Base-by-base conservation (phyloP, 2,329 filamentous ascomycete genomes). In the Rhytidhysteron rufulum region DNA sequence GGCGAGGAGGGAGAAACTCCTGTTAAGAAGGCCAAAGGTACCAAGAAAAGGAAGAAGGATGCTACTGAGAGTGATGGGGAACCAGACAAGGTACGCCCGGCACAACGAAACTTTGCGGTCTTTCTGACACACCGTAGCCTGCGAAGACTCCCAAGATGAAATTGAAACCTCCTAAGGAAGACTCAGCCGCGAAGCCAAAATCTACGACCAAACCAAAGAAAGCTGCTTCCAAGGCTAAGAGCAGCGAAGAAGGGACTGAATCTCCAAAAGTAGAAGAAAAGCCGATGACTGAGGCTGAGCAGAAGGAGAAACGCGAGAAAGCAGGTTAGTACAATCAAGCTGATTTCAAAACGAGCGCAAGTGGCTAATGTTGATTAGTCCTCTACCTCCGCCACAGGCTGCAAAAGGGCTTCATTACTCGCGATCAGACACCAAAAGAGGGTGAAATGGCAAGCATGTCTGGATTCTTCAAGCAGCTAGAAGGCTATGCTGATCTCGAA, bases 371-470 rank as follows among this genome's bases (percentile, higher is more conserved):
- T 53, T n/a, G 21, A 31, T 4, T 39, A 79, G 88, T 98, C n/a
- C 72, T 96, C 22, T 97, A 94, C 66, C 78, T 96, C 29, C 86
- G 93, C 48, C 91, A 98, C 69, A 88, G 90, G 64, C 81, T 98
- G 24, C 93, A 98, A 62, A 94, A 95, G 64, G 90, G 90, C 1
- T 89, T 98, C 55, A 75, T 98, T 31, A 86, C 86, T 17, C 80
- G 86, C 43, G 89, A 95, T 50, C 80, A 86, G 52, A 79, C 83
- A 35, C 90, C 91, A n/a, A 86, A 90, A 66, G 86, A 88, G 54
- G 82, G 89, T 6, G 86, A 91, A 53, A 90, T 91, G 85, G 73
- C 80, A 47, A 69, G 73, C 34, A 89, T 93, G 83, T 83, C 83
- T 4, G 83, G 86, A 15, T 88, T 83, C 56, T 74, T 94, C 42